Percentiles rank a stretch among this genome's conserved stretches.
Conservation (phyloP, 805 yeast genomes). For the Lachancea lanzarotensis region DNA sequence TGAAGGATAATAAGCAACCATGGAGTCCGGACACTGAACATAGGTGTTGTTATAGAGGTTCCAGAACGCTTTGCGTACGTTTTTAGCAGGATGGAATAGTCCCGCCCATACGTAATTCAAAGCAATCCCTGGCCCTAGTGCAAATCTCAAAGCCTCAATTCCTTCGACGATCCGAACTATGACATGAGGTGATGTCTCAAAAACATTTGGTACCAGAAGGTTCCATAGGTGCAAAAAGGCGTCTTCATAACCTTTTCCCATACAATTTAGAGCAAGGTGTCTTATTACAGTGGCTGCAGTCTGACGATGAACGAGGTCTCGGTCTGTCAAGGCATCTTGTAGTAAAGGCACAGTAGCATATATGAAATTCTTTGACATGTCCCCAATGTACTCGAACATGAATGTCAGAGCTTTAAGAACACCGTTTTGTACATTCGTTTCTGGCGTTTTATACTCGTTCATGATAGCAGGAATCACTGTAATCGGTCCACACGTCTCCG, state of each 20-base stretch:
- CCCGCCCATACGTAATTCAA: slow-evolving; percentile 82
- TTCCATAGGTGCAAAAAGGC: slow-evolving; percentile 80
- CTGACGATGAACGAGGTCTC: slow-evolving; percentile 91
- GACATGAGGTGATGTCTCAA: slow-evolving; percentile 94
- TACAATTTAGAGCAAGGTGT: slow-evolving; percentile 73
- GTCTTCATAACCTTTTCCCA: slow-evolving; percentile 71
- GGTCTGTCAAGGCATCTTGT: slow-evolving; percentile 84
- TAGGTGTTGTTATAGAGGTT: slow-evolving; percentile 70
- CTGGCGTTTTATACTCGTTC: slow-evolving; percentile 93
- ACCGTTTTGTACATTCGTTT: slow-evolving; percentile 91
- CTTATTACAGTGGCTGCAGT: slow-evolving; percentile 85
- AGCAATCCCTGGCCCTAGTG: slow-evolving; percentile 69
- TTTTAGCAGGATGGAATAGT: slow-evolving; percentile 85
- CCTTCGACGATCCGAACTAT: slow-evolving; percentile 76
- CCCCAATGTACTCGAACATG: slow-evolving; percentile 86
- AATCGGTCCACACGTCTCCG: slow-evolving; percentile 87
- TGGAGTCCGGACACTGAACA: slow-evolving; percentile 61
- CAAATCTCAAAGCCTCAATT: slow-evolving; percentile 61
- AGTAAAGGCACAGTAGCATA: slow-evolving; percentile 72
- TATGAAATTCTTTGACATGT: slow-evolving; percentile 71
- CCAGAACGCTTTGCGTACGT: slow-evolving; percentile 85
- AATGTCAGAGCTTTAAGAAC: slow-evolving; percentile 85
- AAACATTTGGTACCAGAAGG: slow-evolving; percentile 78
- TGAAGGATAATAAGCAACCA: slow-evolving; percentile 77
- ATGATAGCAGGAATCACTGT: slow-evolving; percentile 89